Conservation (phyloP, 2,329 filamentous ascomycete species). For the Aspergillus unguis region DNA sequence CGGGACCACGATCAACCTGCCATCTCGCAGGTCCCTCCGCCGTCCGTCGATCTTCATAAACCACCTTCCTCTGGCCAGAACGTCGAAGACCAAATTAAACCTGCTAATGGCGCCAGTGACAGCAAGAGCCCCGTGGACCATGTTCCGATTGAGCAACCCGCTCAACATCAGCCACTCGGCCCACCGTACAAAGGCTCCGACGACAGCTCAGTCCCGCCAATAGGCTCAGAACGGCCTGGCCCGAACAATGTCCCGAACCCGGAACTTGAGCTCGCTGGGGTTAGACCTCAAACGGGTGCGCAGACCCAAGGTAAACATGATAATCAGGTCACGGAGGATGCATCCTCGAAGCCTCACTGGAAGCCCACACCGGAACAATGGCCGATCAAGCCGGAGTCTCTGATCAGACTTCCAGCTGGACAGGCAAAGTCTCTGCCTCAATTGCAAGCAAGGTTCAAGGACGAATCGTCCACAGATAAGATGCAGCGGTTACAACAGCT, state of each 20-base stretch:
- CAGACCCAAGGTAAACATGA: constrained; percentile 35
- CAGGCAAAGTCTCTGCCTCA: constrained; percentile 66
- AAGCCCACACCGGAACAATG: constrained; percentile 70
- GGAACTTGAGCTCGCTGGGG: constrained; percentile 2
- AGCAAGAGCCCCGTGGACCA: not conserved
- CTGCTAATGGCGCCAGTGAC: not conserved
- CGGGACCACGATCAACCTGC: constrained; percentile 37
- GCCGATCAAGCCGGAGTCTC: constrained; percentile 66
- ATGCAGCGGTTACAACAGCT: constrained; percentile 63
- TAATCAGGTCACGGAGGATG: constrained; percentile 24
- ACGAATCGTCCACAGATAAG: constrained; percentile 60
- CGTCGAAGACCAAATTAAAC: not conserved
- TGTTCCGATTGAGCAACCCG: not conserved
- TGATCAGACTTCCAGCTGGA: constrained; percentile 73
- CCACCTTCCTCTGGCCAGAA: constrained; percentile 7
- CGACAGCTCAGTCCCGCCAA: not conserved
- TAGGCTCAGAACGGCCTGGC: not conserved
- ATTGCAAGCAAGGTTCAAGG: constrained; percentile 69
- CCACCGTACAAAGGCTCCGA: not conserved
- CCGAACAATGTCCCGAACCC: constrained; percentile 4
- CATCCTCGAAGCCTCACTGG: constrained; percentile 61
- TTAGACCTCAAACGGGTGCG: constrained; percentile 13
- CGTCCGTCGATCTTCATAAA: constrained; percentile 14
- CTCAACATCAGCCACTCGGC: constrained; percentile 1
- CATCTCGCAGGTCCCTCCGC: constrained; percentile 6